Evolutionary conservation across 441 rosid genomes (phyloP).

Genomic region (Pelargonium citronellum): DNA sequence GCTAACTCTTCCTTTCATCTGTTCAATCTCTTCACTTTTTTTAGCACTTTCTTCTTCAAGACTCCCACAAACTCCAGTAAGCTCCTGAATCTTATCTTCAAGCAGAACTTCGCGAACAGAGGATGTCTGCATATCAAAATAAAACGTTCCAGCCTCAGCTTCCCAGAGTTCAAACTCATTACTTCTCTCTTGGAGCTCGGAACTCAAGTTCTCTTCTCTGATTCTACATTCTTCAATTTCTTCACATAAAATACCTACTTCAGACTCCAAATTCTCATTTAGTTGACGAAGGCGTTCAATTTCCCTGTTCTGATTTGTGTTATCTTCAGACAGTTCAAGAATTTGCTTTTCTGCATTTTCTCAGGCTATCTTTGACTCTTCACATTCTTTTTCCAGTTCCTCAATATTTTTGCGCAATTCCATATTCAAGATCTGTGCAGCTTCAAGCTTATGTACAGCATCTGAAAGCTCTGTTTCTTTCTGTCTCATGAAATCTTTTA

Average conservation of each 20-base stretch:
- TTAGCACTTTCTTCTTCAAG: conserved; percentile 37
- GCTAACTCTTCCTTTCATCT: conserved; percentile 45
- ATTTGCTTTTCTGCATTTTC: conserved; percentile 41
- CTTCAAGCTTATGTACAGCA: conserved; percentile 55
- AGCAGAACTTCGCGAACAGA: conserved; percentile 50
- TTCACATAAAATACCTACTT: conserved; percentile 35
- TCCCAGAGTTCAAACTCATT: conserved; percentile 66
- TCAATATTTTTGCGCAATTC: conserved; percentile 49
- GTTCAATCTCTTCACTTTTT: conserved; percentile 33
- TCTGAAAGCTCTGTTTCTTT: conserved; percentile 50
- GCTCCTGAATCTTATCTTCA: conserved; percentile 54
- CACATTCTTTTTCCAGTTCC: conserved; percentile 48
- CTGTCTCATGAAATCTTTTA: conserved; percentile 48
- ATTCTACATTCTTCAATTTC: conserved; percentile 48
- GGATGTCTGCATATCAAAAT: conserved; percentile 56
- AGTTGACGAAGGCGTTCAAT: conserved; percentile 43
- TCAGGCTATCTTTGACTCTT: conserved; percentile 38
- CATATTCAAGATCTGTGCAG: conserved; percentile 36
- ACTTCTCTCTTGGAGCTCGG: conserved; percentile 55
- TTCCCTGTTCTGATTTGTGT: conserved; percentile 42
- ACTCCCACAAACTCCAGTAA: conserved; percentile 39
- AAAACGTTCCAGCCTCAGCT: conserved; percentile 58
- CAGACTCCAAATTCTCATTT: conserved; percentile 47
- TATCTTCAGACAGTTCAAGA: conserved; percentile 33
- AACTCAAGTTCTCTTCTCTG: conserved; percentile 44